These are phyloP conservation scores for Salicornia ramosissima DNA, from an alignment of 148 eudicot species.

Conservation along the genomic window DNA sequence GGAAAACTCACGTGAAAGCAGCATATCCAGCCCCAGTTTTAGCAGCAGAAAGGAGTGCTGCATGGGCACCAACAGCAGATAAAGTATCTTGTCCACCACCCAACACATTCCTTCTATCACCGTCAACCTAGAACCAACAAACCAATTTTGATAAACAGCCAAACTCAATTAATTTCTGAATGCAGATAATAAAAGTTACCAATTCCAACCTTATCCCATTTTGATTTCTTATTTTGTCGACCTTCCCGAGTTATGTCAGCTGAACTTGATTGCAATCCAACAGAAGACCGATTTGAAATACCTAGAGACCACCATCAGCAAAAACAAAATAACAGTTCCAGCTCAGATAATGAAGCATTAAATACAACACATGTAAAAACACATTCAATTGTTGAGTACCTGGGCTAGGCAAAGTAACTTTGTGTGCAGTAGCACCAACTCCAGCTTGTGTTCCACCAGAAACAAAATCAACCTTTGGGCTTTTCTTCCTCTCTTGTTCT, in stretches of 20 bases:
- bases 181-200: not conserved
- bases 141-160: not conserved
- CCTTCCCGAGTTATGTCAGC: constrained; percentile 64
- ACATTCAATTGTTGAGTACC: constrained; percentile 28
- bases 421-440: constrained; percentile 45
- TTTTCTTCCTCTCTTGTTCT: constrained; percentile 85
- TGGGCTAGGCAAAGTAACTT: constrained; percentile 52
- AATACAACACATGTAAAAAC: not conserved
- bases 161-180: not conserved
- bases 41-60: constrained; percentile 58
- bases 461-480: constrained; percentile 67
- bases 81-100: constrained; percentile 53
- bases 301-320: constrained; percentile 36
- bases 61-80: constrained; percentile 53
- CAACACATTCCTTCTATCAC: constrained; percentile 49
- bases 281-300: constrained; percentile 36
- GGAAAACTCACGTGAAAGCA: constrained; percentile 74
- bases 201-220: constrained; percentile 85
- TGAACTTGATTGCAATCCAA: constrained; percentile 38
- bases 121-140: constrained; percentile 62
- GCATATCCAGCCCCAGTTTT: constrained; percentile 83
- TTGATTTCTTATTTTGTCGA: constrained; percentile 83
- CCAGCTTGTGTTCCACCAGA: constrained; percentile 65
- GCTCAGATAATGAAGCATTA: not conserved
- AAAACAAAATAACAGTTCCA: constrained; percentile 1